Evolutionary conservation across 2,329 filamentous ascomycete genomes (phyloP).

Genomic region (Penicillium sp.): DNA sequence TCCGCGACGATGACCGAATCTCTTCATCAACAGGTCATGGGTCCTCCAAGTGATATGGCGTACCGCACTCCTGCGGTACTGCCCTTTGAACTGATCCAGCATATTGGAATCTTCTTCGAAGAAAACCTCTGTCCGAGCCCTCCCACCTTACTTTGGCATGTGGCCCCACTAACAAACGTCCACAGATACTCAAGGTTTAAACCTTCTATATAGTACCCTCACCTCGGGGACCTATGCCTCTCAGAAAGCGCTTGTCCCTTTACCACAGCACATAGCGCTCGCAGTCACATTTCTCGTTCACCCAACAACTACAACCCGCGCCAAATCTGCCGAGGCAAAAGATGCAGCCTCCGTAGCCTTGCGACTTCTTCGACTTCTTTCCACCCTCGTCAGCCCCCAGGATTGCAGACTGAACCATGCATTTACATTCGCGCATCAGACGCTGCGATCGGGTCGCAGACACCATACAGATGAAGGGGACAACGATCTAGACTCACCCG

Average conservation of each 20-base stretch:
- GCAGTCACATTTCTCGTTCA: slow-evolving; percentile 82
- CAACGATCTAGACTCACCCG: slow-evolving; percentile 34
- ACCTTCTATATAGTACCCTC: slow-evolving; percentile 56
- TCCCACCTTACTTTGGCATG: not conserved
- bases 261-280: slow-evolving; percentile 71
- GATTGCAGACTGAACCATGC: slow-evolving; percentile 69
- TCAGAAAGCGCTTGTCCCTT: slow-evolving; percentile 63
- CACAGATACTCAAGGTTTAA: slow-evolving; percentile 59
- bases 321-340: slow-evolving; percentile 60
- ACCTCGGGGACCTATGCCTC: slow-evolving; percentile 35
- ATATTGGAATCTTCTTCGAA: slow-evolving; percentile 72
- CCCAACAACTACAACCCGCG: slow-evolving; percentile 73
- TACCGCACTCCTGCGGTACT: slow-evolving; percentile 60
- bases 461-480: slow-evolving; percentile 25
- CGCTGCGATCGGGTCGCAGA: slow-evolving; percentile 33
- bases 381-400: slow-evolving; percentile 66
- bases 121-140: slow-evolving; percentile 64
- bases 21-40: slow-evolving; percentile 17
- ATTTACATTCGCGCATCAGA: slow-evolving; percentile 62
- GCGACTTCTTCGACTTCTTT: slow-evolving; percentile 67
- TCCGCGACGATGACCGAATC: slow-evolving; percentile 6
- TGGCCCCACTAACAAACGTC: slow-evolving; percentile 1
- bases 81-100: slow-evolving; percentile 63
- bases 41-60: slow-evolving; percentile 15
- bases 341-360: slow-evolving; percentile 68